These are phyloP conservation scores for Prunus persica DNA, from an alignment of 306 rosid genomes.

Conservation along the genomic window Prunus_persica_NCBIv2 NC_034013.1:15059501-15060000, in stretches of 20 bases:
- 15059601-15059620: constrained; percentile 40
- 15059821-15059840: background rate
- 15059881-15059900: background rate
- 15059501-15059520: constrained; percentile 36
- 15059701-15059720: constrained; percentile 50
- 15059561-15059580: constrained; percentile 50
- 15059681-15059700: constrained; percentile 38
- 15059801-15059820: background rate
- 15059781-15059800: constrained; percentile 21
- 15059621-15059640: constrained; percentile 31
- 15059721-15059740: constrained; percentile 35
- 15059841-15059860: background rate
- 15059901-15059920: background rate
- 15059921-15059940: background rate
- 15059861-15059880: background rate
- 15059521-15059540: constrained; percentile 44
- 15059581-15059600: constrained; percentile 42
- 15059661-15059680: constrained; percentile 35
- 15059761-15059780: constrained; percentile 46
- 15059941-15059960: background rate
- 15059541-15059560: constrained; percentile 49
- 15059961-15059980: background rate
- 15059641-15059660: constrained; percentile 42
- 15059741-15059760: constrained; percentile 46
- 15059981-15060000: too few relatives aligned